Conservation (phyloP, 2,329 filamentous ascomycete genomes). For the Setomelanomma holmii region DNA sequence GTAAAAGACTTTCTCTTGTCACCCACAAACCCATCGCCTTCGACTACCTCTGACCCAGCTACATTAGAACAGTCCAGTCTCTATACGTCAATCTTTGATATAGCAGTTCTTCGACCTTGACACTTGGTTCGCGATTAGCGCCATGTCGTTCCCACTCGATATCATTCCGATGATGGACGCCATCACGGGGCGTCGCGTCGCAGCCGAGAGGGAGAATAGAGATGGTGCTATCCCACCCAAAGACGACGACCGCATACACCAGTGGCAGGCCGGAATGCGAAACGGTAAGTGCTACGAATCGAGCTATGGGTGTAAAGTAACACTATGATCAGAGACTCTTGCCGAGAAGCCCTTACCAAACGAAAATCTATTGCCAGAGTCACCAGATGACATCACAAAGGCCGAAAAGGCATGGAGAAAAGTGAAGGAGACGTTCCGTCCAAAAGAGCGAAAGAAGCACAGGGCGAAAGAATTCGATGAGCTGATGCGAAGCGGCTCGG, state of each 20-base stretch:
- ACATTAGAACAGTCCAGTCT: not conserved
- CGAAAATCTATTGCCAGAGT: not conserved
- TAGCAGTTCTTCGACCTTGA: too few relatives aligned
- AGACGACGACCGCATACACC: not conserved
- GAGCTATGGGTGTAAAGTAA: too few relatives aligned
- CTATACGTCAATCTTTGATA: not conserved
- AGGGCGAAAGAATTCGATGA: not conserved
- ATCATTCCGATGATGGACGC: not conserved
- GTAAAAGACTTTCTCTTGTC: too few relatives aligned
- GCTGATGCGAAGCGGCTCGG: not conserved
- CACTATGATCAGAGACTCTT: not conserved
- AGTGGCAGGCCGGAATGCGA: not conserved
- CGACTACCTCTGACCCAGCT: too few relatives aligned
- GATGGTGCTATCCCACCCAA: not conserved
- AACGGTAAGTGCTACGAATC: too few relatives aligned
- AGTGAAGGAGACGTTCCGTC: not conserved
- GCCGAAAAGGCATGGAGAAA: not conserved
- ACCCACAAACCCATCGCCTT: too few relatives aligned
- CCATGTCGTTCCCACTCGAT: slow-evolving; percentile 2
- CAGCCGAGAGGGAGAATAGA: not conserved
- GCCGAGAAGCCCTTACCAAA: not conserved
- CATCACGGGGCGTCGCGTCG: not conserved
- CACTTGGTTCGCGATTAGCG: too few relatives aligned
- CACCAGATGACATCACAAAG: not conserved
- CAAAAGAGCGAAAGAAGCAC: not conserved